phyloP scores from a whole-genome alignment of 805 yeast genomes.

The Cyberlindnera mississippiensis region DNA sequence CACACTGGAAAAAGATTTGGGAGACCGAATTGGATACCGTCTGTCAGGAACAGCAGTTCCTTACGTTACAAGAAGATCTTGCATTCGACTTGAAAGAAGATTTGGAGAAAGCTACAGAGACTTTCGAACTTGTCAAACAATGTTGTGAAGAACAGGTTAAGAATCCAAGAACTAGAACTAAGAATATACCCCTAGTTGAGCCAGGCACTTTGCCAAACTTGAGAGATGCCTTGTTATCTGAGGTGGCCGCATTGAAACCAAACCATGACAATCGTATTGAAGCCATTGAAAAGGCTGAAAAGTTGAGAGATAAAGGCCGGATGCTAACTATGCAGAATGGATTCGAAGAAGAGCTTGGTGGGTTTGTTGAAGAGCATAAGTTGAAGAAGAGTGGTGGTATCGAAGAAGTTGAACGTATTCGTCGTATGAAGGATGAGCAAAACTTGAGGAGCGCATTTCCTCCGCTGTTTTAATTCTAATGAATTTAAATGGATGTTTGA shows the following conservation, averaged over 20 bases:
- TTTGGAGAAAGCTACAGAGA: conserved; percentile 72
- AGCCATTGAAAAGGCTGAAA: conserved; percentile 87
- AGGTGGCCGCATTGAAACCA: conserved; percentile 76
- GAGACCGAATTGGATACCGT: conserved; percentile 85
- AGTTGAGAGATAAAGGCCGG: conserved; percentile 66
- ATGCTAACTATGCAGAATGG: conserved; percentile 52
- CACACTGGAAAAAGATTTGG: conserved; percentile 90
- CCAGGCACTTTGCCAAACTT: conserved; percentile 62
- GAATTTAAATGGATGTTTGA: background rate
- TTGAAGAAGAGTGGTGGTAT: conserved; percentile 85
- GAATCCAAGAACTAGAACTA: conserved; percentile 40
- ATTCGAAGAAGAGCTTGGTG: conserved; percentile 82
- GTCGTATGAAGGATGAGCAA: conserved; percentile 66
- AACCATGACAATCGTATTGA: conserved; percentile 81
- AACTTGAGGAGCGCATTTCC: conserved; percentile 54
- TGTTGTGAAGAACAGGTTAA: conserved; percentile 77
- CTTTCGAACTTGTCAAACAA: conserved; percentile 74
- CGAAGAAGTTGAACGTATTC: conserved; percentile 72
- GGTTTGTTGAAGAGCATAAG: conserved; percentile 73
- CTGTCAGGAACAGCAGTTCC: conserved; percentile 90
- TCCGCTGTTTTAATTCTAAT: conserved; percentile 18
- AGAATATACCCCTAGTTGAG: conserved; percentile 44
- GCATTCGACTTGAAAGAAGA: conserved; percentile 78
- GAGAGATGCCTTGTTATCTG: conserved; percentile 74
- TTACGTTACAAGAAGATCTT: conserved; percentile 85